Evolutionary conservation across 768 basidiomycete genomes (phyloP).

Genomic region (Mycena pura): DNA sequence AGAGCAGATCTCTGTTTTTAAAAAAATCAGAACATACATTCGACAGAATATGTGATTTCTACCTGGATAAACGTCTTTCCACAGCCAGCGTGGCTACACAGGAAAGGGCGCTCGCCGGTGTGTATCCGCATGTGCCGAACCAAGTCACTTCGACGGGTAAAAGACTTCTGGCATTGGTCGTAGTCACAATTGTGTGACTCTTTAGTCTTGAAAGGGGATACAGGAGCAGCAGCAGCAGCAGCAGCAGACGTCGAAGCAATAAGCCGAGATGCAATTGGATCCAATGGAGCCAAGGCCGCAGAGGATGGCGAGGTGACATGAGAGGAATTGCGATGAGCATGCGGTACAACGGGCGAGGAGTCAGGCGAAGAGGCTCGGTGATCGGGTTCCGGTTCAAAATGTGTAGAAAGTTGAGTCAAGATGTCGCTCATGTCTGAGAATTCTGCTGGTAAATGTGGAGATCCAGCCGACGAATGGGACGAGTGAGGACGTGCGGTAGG

Average conservation of each 20-base stretch:
- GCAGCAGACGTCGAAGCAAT: slow-evolving; percentile 61
- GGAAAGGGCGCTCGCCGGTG: slow-evolving; percentile 87
- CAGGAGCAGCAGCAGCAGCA: slow-evolving; percentile 33
- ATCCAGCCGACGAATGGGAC: slow-evolving; percentile 46
- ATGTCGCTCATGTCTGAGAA: slow-evolving; percentile 82
- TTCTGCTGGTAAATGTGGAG: slow-evolving; percentile 60
- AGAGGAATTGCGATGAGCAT: slow-evolving; percentile 41
- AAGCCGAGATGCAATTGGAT: slow-evolving; percentile 43
- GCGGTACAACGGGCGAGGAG: slow-evolving; percentile 56
- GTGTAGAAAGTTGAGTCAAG: slow-evolving; percentile 72
- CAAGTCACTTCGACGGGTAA: slow-evolving; percentile 84
- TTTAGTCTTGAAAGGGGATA: slow-evolving; percentile 35
- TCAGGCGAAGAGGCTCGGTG: slow-evolving; percentile 45
- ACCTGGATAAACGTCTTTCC: slow-evolving; percentile 95
- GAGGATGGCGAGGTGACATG: slow-evolving; percentile 27
- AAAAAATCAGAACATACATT: slow-evolving; percentile 20
- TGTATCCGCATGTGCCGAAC: slow-evolving; percentile 89
- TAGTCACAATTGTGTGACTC: slow-evolving; percentile 69
- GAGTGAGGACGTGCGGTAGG: slow-evolving; percentile 41
- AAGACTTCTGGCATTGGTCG: slow-evolving; percentile 79
- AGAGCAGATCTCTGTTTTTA: slow-evolving; percentile 78
- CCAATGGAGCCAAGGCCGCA: slow-evolving; percentile 45
- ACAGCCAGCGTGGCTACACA: slow-evolving; percentile 73
- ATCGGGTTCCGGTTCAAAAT: slow-evolving; percentile 65
- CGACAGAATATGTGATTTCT: slow-evolving; percentile 18